Conservation (phyloP, 1,139 yeast genomes). For the Taphrina betulina region DNA sequence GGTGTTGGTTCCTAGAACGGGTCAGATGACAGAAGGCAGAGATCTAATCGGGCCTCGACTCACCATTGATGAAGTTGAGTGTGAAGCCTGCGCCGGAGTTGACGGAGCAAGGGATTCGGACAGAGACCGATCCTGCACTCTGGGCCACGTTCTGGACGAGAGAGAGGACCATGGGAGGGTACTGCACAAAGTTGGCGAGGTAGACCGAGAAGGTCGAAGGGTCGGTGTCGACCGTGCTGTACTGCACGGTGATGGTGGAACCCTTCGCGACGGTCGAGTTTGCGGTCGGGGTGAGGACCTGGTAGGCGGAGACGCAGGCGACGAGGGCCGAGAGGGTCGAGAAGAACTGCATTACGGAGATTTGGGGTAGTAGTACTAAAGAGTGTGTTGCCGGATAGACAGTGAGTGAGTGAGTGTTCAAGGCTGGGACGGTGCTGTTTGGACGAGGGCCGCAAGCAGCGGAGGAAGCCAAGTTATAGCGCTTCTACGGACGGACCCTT, state of each 20-base stretch:
- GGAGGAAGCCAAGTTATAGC: no score
- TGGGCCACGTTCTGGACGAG: conserved; percentile 24
- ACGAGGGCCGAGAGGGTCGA: conserved; percentile 27
- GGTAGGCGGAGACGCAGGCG: conserved; percentile 31
- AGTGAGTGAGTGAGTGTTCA: neutral
- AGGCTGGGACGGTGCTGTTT: no score
- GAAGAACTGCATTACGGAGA: conserved; percentile 29
- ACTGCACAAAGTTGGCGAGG: conserved; percentile 33
- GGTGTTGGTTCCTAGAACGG: conserved; percentile 34
- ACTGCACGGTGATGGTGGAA: conserved; percentile 30
- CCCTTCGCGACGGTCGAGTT: conserved; percentile 31
- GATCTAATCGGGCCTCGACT: no score
- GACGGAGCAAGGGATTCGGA: conserved; percentile 33
- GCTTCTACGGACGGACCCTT: no score
- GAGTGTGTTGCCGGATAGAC: conserved; percentile 31
- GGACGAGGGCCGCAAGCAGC: no score
- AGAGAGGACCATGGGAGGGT: conserved; percentile 25
- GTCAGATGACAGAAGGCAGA: no score
- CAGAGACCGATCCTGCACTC: conserved; percentile 15
- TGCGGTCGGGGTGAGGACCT: conserved; percentile 29
- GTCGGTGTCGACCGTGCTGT: conserved; percentile 33
- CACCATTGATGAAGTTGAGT: conserved; percentile 33
- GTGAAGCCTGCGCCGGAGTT: conserved; percentile 26
- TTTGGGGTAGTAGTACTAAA: conserved; percentile 4
- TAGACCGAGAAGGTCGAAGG: conserved; percentile 28